Percentiles rank a stretch among this genome's conserved stretches.
Conservation (phyloP, 2,329 filamentous ascomycete genomes). For the Dactylellina sp. region DNA sequence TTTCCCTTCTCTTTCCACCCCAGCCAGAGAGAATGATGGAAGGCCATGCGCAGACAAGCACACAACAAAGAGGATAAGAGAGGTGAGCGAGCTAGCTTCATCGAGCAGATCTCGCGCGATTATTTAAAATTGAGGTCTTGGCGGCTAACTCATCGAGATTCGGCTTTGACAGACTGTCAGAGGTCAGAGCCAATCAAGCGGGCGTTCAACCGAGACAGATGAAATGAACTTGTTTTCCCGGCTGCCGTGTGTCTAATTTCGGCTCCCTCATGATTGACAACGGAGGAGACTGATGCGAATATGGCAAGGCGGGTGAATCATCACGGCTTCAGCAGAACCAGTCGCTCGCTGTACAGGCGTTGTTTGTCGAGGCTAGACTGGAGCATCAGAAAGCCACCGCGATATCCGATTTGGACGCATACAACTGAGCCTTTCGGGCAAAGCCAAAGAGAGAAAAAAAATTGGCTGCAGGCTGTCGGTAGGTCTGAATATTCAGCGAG, state of each 20-base stretch:
- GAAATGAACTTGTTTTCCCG: constrained; percentile 33
- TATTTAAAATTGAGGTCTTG: constrained; percentile 50
- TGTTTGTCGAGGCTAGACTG: too few relatives aligned
- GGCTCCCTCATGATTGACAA: constrained; percentile 9
- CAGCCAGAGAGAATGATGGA: neutral
- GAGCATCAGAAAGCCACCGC: neutral
- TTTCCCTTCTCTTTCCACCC: too few relatives aligned
- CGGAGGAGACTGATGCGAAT: neutral
- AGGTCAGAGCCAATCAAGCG: constrained; percentile 36
- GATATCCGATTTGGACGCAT: neutral
- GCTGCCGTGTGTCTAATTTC: constrained; percentile 52
- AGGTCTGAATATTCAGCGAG: neutral
- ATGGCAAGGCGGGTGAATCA: neutral
- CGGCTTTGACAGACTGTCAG: neutral
- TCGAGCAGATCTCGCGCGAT: constrained; percentile 28
- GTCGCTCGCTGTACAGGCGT: neutral
- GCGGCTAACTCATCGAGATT: constrained; percentile 38
- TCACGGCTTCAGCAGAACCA: too few relatives aligned
- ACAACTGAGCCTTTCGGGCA: constrained; percentile 1
- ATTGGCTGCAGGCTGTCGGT: neutral
- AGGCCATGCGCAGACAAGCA: neutral
- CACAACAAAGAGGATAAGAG: neutral
- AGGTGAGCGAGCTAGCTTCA: too few relatives aligned
- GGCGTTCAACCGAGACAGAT: constrained; percentile 33
- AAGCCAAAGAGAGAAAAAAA: neutral